These are phyloP conservation scores for Chlorella sorokiniana DNA, from an alignment of 139 green algal species.

Conservation along the genomic window DNA sequence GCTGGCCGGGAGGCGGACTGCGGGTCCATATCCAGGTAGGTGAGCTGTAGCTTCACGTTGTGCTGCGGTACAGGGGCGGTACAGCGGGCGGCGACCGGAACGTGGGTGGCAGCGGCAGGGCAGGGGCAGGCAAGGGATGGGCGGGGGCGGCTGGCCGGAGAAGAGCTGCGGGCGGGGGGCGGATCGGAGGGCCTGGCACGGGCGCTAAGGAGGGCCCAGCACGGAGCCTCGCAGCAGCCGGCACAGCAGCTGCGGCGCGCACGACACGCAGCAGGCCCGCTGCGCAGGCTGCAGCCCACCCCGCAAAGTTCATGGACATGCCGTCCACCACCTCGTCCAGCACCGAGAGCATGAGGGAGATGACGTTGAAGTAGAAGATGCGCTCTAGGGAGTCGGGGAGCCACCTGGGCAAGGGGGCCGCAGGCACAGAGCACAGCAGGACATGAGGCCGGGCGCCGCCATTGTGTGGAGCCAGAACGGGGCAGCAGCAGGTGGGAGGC, in stretches of 20 bases:
- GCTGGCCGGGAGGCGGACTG: not conserved
- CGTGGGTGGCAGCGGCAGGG: not conserved
- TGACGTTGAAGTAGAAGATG: constrained; percentile 36
- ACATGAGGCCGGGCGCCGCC: not conserved
- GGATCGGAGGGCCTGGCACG: too few species aligned
- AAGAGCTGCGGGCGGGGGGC: too few species aligned
- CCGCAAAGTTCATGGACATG: constrained; percentile 39
- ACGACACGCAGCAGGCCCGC: not conserved
- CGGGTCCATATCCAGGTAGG: constrained; percentile 25
- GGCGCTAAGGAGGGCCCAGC: too few species aligned
- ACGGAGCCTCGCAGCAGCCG: too few species aligned
- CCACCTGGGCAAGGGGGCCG: constrained; percentile 1
- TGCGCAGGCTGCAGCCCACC: not conserved
- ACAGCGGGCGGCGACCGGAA: not conserved
- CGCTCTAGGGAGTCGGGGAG: constrained; percentile 37
- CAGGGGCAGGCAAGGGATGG: not conserved
- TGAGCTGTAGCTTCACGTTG: constrained; percentile 34
- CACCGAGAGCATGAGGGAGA: constrained; percentile 31
- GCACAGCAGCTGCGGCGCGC: not conserved
- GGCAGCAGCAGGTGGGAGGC: too few species aligned
- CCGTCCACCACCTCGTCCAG: constrained; percentile 41
- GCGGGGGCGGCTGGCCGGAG: too few species aligned
- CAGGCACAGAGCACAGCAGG: not conserved
- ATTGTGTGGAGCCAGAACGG: not conserved
- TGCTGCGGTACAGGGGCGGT: not conserved